Percentiles rank a stretch among this genome's conserved stretches.
Conservation (phyloP, 768 basidiomycete species). For the Lactarius deliciosus region DNA sequence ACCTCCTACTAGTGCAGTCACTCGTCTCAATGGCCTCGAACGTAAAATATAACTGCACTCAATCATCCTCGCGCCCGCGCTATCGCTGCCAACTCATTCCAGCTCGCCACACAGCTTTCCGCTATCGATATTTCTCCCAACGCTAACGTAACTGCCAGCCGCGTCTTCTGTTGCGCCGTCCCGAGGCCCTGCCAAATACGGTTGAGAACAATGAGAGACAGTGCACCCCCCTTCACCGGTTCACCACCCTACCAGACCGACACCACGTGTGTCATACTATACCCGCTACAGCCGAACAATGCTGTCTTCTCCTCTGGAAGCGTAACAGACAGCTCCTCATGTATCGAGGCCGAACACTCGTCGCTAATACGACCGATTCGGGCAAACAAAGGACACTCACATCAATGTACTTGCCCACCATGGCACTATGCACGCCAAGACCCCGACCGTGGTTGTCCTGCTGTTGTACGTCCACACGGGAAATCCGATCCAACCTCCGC, state of each 20-base stretch:
- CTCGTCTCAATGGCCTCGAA: neutral
- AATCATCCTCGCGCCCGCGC: conserved; percentile 1
- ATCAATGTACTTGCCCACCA: conserved; percentile 26
- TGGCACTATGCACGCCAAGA: conserved; percentile 19
- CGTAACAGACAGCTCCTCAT: conserved; percentile 8
- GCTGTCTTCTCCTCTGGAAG: conserved; percentile 3
- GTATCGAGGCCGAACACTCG: conserved; percentile 9
- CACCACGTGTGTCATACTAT: conserved; percentile 15
- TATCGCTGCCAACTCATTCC: conserved; percentile 18
- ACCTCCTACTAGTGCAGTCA: neutral
- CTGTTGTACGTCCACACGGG: conserved; percentile 17
- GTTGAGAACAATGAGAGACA: conserved; percentile 27
- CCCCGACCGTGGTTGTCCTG: conserved; percentile 10
- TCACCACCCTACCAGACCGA: neutral
- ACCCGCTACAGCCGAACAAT: conserved; percentile 11
- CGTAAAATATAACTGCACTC: neutral
- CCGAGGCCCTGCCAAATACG: conserved; percentile 26
- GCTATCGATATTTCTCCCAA: conserved; percentile 28
- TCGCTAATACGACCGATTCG: conserved; percentile 18
- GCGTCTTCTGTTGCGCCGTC: conserved; percentile 17
- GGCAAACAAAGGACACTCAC: conserved; percentile 28
- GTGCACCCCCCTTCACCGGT: neutral
- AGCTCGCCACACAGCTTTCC: conserved; percentile 27
- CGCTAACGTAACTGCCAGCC: conserved; percentile 24
- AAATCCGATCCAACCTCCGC: conserved; percentile 27